Percentiles rank a stretch among this genome's conserved stretches.
Conservation (phyloP, 768 basidiomycete genomes). For the Lactifluus hygrophoroides region DNA sequence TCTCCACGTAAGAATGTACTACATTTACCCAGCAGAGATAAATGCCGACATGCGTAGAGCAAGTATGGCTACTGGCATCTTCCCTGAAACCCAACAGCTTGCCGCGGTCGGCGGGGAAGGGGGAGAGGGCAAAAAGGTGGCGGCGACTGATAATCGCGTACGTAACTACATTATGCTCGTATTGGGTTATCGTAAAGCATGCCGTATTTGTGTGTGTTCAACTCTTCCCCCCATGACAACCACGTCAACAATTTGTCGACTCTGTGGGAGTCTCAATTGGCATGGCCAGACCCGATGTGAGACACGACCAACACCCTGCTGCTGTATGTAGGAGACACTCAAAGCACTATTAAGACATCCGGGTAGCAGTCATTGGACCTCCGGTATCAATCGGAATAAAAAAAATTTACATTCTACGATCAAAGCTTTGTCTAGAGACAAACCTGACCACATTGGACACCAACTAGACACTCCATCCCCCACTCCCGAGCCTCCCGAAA, state of each 20-base stretch:
- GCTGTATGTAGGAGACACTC: too few relatives aligned
- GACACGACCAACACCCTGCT: neutral
- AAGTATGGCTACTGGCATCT: neutral
- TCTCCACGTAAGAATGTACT: conserved; percentile 2
- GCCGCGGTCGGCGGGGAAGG: too few relatives aligned
- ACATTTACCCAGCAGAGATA: neutral
- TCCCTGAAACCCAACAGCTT: neutral
- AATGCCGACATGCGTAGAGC: neutral
- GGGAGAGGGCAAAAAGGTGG: neutral
- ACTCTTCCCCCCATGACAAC: neutral
- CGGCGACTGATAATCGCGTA: neutral
- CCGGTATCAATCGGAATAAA: too few relatives aligned
- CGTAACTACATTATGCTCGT: neutral
- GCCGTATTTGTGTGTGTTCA: neutral
- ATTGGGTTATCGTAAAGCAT: neutral
- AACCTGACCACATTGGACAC: neutral
- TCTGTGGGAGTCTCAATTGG: neutral
- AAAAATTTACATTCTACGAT: neutral
- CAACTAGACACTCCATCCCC: neutral
- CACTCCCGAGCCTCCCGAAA: neutral
- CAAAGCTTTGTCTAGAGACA: neutral
- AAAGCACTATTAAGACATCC: too few relatives aligned
- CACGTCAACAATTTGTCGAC: neutral
- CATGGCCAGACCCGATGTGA: neutral
- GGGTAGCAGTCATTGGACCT: too few relatives aligned